Base-by-base conservation (phyloP, 1,139 yeast genomes). In the Geotrichum australiense region DNA sequence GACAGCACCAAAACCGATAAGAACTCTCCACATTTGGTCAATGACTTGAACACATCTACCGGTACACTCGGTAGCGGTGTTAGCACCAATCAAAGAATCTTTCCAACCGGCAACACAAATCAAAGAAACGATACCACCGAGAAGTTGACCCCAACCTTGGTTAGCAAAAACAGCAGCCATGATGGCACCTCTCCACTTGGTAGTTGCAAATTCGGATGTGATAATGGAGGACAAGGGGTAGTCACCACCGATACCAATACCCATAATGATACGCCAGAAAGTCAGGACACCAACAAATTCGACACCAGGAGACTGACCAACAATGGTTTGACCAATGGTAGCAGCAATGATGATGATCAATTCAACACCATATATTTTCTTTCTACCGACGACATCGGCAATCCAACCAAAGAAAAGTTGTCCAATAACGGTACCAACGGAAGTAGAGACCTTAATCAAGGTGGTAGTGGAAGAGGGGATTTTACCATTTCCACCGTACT, bases 201-300 rank as follows among this genome's bases (percentile, higher is more conserved):
- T 51, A 28, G 55, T 57, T 16, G 62, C 59, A 40, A 55, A 54
- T 53, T 65, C 69, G 63, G 65, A 64, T 45, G 66, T 66, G 35
- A 62, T 54, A 38, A 67, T 63, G 32, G 97, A 91, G 33, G 97
- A 87, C 66, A 91, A 77, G 56, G 98, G 98, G 68, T 91, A 91
- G 69, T 91, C 98, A 74, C 97, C 98, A 70, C 98, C 98, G 58
- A 91, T 93, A 78, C 98, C 98, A 56, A 91, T 73, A 42, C 48
- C 48, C 48, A 45, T 45, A 16, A 45, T 39, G 31, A 45, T 39
- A 42, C 48, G 46, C 48, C 48, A 80, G 83, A 62, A 57, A 57
- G 63, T 57, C 56, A 58, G 51, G 56, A 62, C 52, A 60, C 71
- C 77, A 96, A 60, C 84, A 69, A 59, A 76, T 70, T 58, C 34